These are phyloP conservation scores for Tricholomella constricta DNA, from an alignment of 768 basidiomycete genomes.

Conservation along the genomic window DNA sequence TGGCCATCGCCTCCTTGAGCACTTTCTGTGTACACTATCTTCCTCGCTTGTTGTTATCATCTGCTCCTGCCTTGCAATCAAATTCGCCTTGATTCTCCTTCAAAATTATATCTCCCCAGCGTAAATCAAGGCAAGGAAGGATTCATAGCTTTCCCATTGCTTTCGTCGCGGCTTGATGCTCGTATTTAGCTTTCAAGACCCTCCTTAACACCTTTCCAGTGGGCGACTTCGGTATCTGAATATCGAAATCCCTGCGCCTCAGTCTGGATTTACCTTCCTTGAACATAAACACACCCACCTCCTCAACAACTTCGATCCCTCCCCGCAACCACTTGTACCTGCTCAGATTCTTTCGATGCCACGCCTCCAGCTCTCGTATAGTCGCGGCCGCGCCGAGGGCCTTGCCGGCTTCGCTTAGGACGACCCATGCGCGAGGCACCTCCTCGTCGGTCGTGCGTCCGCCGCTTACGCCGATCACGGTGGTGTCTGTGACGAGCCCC, in stretches of 20 bases:
- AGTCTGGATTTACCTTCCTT: no score
- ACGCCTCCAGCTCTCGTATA: slow-evolving; percentile 52
- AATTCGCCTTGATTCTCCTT: no score
- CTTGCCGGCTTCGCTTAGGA: slow-evolving; percentile 59
- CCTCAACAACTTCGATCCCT: slow-evolving; percentile 63
- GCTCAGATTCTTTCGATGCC: slow-evolving; percentile 65
- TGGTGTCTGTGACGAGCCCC: slow-evolving; percentile 60
- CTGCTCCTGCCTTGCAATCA: no score
- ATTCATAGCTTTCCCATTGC: slow-evolving; percentile 34
- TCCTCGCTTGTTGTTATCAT: no score
- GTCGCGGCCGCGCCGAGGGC: slow-evolving; percentile 43
- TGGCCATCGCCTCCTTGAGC: no score
- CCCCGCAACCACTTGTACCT: slow-evolving; percentile 79
- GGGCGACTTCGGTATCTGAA: slow-evolving; percentile 71
- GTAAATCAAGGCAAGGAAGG: no score
- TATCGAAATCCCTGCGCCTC: not conserved
- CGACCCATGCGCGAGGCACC: slow-evolving; percentile 78
- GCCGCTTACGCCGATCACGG: slow-evolving; percentile 74
- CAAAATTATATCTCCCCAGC: no score
- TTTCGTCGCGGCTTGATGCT: slow-evolving; percentile 33
- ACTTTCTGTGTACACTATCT: no score
- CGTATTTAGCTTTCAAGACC: slow-evolving; percentile 59
- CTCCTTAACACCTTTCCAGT: slow-evolving; percentile 74
- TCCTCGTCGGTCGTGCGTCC: slow-evolving; percentile 73
- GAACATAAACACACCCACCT: slow-evolving; percentile 45